Conservation (phyloP, 164 flowering plant genomes). For the Vitis cinerea region DNA sequence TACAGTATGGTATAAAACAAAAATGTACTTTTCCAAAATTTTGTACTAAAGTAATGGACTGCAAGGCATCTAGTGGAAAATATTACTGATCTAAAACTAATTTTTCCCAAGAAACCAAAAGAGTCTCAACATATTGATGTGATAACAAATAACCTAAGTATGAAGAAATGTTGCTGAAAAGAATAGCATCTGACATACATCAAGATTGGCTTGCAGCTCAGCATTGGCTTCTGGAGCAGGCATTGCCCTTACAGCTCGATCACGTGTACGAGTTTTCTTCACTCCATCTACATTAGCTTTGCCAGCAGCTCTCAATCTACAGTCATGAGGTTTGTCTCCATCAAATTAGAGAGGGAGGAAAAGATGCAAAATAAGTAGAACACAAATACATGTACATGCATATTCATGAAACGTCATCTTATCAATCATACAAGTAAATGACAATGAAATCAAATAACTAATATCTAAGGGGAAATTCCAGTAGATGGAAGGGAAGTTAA, state of each 20-base stretch:
- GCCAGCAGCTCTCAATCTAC: conserved; percentile 76
- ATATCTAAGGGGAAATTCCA: too few relatives aligned
- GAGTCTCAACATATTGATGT: background rate
- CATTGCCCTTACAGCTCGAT: conserved; percentile 55
- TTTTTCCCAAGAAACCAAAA: background rate
- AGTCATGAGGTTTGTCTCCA: conserved; percentile 1
- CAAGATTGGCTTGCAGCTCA: conserved; percentile 77
- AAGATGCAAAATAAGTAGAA: background rate
- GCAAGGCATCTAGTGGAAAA: background rate
- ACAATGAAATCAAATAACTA: too few relatives aligned
- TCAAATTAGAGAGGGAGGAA: background rate
- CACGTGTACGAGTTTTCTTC: conserved; percentile 69
- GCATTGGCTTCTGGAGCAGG: conserved; percentile 94
- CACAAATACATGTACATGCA: background rate
- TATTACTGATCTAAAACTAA: background rate
- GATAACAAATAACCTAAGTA: background rate
- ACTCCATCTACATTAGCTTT: conserved; percentile 62
- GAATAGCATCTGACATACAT: conserved; percentile 54
- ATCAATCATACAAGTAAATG: too few relatives aligned
- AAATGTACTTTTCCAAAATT: too few relatives aligned
- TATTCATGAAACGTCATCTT: background rate
- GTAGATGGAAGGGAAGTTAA: too few relatives aligned
- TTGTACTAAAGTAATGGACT: too few relatives aligned
- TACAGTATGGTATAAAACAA: too few relatives aligned
- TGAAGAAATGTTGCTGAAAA: background rate